These are phyloP conservation scores for Parastagonospora avenae DNA, from an alignment of 2,329 filamentous ascomycete genomes.

Conservation along the genomic window DNA sequence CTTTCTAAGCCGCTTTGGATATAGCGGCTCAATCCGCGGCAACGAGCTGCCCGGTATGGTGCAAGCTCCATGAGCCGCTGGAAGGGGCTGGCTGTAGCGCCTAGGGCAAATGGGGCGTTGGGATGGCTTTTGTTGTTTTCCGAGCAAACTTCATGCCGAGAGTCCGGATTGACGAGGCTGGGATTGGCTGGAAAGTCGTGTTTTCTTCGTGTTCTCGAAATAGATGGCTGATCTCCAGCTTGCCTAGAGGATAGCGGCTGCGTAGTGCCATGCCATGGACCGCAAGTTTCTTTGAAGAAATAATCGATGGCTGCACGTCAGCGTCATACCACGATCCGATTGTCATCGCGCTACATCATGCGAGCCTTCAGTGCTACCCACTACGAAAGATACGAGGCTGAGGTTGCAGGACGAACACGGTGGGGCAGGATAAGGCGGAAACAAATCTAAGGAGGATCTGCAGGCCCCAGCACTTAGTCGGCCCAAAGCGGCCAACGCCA, in stretches of 20 bases:
- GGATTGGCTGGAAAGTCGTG: conserved; percentile 1
- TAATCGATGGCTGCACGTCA: background rate
- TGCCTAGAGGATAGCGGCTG: background rate
- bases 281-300: background rate
- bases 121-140: background rate
- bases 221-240: conserved; percentile 2
- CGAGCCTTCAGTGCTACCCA: background rate
- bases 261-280: background rate
- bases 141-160: background rate
- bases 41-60: conserved; percentile 8
- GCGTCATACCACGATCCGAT: background rate
- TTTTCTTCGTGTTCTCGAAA: conserved; percentile 5
- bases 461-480: background rate
- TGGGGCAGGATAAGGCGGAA: background rate
- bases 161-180: background rate
- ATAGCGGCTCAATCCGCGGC: conserved; percentile 6
- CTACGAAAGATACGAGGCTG: conserved; percentile 1
- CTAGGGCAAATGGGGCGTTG: background rate
- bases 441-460: background rate
- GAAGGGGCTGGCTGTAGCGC: background rate
- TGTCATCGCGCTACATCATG: background rate
- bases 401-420: background rate
- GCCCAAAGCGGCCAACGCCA: background rate
- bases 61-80: background rate
- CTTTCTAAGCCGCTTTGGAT: conserved; percentile 7